Conservation (phyloP, 352 stramenopile species). For the Globisporangium uncinulatum region DNA sequence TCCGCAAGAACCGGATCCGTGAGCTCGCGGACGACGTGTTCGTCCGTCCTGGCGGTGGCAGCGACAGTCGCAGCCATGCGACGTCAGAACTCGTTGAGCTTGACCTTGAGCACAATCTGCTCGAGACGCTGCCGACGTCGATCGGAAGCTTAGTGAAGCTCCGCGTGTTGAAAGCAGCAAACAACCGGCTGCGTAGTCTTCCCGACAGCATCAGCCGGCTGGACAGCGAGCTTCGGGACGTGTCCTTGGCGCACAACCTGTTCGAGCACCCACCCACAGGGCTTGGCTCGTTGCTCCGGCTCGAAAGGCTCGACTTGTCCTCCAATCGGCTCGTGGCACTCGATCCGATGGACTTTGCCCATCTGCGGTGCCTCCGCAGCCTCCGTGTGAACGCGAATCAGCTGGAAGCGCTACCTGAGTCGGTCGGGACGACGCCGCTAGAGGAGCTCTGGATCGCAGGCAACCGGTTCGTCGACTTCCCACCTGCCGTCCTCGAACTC, state of each 20-base stretch:
- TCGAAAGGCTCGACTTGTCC: slow-evolving; percentile 56
- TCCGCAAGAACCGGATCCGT: slow-evolving; percentile 56
- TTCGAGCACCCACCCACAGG: slow-evolving; percentile 21
- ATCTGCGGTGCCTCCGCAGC: slow-evolving; percentile 24
- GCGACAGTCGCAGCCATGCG: background rate
- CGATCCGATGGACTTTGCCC: slow-evolving; percentile 33
- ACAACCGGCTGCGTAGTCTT: slow-evolving; percentile 39
- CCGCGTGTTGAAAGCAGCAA: slow-evolving; percentile 30
- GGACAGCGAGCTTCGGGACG: slow-evolving; percentile 19
- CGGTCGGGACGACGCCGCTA: slow-evolving; percentile 30
- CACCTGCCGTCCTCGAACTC: slow-evolving; percentile 32
- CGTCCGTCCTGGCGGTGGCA: background rate
- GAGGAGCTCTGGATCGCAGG: slow-evolving; percentile 55
- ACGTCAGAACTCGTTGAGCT: slow-evolving; percentile 35
- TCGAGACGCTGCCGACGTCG: slow-evolving; percentile 32
- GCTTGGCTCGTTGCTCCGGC: slow-evolving; percentile 19
- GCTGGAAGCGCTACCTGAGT: slow-evolving; percentile 34
- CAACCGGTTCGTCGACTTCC: slow-evolving; percentile 50
- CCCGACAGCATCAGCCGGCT: slow-evolving; percentile 34
- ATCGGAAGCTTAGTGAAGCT: slow-evolving; percentile 38
- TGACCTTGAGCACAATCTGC: slow-evolving; percentile 63
- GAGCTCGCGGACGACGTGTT: slow-evolving; percentile 43
- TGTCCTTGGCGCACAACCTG: slow-evolving; percentile 54
- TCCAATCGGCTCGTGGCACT: slow-evolving; percentile 58
- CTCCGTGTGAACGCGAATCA: slow-evolving; percentile 48